Percentiles rank a stretch among this genome's conserved stretches.
phyloP scores from a whole-genome alignment of 495 filamentous ascomycete species.

The Annulohypoxylon stygium region DNA sequence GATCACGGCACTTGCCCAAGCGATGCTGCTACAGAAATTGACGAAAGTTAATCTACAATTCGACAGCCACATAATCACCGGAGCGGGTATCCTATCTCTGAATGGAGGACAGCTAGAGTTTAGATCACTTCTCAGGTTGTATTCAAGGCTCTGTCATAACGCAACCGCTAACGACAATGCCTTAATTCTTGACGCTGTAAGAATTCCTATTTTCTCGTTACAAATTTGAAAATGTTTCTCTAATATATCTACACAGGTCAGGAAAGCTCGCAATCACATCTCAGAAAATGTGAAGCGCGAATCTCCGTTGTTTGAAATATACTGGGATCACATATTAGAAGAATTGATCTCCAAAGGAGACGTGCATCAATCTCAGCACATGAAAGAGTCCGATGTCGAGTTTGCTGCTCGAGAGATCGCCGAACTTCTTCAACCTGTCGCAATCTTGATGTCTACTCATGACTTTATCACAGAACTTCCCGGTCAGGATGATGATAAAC shows the following conservation, averaged over 20 bases:
- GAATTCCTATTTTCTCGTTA: constrained; percentile 52
- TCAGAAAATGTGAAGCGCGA: constrained; percentile 73
- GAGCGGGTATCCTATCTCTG: constrained; percentile 81
- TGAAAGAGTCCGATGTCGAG: constrained; percentile 78
- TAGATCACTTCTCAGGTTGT: constrained; percentile 84
- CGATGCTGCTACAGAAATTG: constrained; percentile 94
- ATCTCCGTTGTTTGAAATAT: constrained; percentile 80
- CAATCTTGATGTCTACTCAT: constrained; percentile 75
- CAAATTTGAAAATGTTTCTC: background rate
- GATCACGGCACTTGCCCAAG: constrained; percentile 93
- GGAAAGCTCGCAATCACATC: constrained; percentile 81
- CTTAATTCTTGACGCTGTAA: constrained; percentile 71
- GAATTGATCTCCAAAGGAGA: constrained; percentile 92
- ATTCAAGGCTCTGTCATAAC: constrained; percentile 77
- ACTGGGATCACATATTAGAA: constrained; percentile 85
- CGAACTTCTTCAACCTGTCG: constrained; percentile 84
- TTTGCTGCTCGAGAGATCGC: constrained; percentile 86
- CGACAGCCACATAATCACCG: constrained; percentile 85
- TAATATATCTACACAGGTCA: constrained; percentile 63
- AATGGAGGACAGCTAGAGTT: constrained; percentile 82
- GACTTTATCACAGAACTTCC: constrained; percentile 57
- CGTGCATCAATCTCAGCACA: constrained; percentile 68
- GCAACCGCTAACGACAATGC: constrained; percentile 75
- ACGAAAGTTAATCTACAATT: constrained; percentile 80
- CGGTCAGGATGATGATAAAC: constrained; percentile 70